Evolutionary conservation across 129 eudicot species (phyloP).

Genomic region (Logfia minima): DNA sequence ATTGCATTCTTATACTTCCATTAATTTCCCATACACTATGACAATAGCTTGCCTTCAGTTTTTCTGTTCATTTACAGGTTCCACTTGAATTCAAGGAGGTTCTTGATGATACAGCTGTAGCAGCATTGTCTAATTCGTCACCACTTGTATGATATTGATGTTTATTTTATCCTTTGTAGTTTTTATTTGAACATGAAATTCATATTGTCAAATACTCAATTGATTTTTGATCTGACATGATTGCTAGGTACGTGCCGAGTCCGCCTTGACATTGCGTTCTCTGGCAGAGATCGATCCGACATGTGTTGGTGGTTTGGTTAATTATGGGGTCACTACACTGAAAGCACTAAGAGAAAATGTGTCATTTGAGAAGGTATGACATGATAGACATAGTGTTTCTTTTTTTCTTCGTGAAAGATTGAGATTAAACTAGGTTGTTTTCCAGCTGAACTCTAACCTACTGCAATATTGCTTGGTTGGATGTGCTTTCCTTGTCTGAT

Average conservation of each 20-base stretch:
- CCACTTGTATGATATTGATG: constrained; percentile 59
- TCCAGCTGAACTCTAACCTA: background rate
- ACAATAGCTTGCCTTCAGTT: background rate
- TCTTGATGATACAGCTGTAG: constrained; percentile 89
- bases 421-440: background rate
- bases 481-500: constrained; percentile 11
- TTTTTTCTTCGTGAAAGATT: constrained; percentile 11
- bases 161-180: constrained; percentile 9
- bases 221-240: constrained; percentile 5
- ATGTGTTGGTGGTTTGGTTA: constrained; percentile 94
- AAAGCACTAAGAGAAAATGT: constrained; percentile 81
- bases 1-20: constrained; percentile 3
- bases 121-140: constrained; percentile 77
- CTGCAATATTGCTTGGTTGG: constrained; percentile 7
- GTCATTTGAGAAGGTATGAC: constrained; percentile 78
- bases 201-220: constrained; percentile 22
- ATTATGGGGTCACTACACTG: constrained; percentile 82
- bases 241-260: constrained; percentile 85
- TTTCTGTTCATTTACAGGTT: constrained; percentile 53
- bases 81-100: constrained; percentile 85
- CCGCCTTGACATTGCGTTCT: constrained; percentile 85
- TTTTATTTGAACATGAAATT: constrained; percentile 8
- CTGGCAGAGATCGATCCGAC: constrained; percentile 95
- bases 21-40: constrained; percentile 4
- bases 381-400: background rate